Conservation (phyloP, 2,329 filamentous ascomycete genomes). For the Botrytis medusae region DNA sequence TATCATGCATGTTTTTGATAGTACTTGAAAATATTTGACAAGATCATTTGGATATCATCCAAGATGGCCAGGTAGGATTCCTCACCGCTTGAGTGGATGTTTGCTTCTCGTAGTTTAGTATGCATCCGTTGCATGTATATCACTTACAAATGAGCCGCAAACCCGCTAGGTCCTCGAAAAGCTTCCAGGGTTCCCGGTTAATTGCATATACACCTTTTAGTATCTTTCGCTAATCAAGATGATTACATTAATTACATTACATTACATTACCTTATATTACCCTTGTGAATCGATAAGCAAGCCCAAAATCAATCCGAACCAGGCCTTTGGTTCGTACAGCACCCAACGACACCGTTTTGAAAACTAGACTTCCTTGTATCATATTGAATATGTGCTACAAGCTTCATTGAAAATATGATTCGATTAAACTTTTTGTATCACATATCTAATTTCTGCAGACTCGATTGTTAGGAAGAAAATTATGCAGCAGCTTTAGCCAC, state of each 20-base stretch:
- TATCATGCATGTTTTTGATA: conserved; percentile 9
- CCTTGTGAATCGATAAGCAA: conserved; percentile 6
- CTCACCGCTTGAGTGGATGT: conserved; percentile 18
- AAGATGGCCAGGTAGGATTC: conserved; percentile 4
- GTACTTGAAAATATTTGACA: conserved; percentile 8
- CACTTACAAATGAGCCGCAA: conserved; percentile 15
- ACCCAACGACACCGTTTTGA: background rate
- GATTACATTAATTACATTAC: conserved; percentile 14
- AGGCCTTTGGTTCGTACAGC: conserved; percentile 19
- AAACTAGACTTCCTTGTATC: background rate
- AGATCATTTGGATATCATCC: conserved; percentile 5
- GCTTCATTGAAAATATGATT: conserved; percentile 10
- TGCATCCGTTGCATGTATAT: conserved; percentile 14
- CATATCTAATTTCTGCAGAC: conserved; percentile 8
- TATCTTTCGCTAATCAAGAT: conserved; percentile 7
- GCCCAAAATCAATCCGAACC: conserved; percentile 10
- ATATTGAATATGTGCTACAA: background rate
- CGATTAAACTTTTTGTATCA: conserved; percentile 15
- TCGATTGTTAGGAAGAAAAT: background rate
- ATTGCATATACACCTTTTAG: conserved; percentile 10
- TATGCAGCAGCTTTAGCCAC: conserved; percentile 22
- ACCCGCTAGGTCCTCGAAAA: conserved; percentile 9
- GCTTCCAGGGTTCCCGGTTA: conserved; percentile 10
- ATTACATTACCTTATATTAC: background rate
- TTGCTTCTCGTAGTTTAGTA: background rate